Base-by-base conservation (phyloP, 1,284 basidiomycete genomes). In the Apiotrichum siamense region DNA sequence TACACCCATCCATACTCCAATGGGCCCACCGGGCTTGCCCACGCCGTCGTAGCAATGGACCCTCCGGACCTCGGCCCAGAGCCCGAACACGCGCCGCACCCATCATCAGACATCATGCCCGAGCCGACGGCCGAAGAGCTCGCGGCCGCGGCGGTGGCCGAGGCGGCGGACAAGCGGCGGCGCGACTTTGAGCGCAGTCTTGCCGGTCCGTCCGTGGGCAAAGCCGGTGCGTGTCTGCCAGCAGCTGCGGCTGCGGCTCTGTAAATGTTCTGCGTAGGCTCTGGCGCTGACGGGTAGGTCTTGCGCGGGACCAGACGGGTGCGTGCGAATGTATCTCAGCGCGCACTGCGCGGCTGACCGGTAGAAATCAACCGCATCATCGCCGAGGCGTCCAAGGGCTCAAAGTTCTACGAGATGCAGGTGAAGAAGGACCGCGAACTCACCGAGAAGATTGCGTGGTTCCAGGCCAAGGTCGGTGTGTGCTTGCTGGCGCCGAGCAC, bases 361-460 rank as follows among this genome's bases (percentile, higher is more conserved):
- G 3, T 52, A 61, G 73, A 74, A 46, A 59, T 76, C 47, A 74
- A 75, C 55, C 57, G 58, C 20, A 70, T 74, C 53, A 75, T 76
- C 11, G 72, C 69, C 18, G 72, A 75, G 44, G 72, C 73, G 7
- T 72, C 69, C 21, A 72, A 69, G 65, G 70, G 69, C 15, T 70
- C 69, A n/a, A 73, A 72, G 66, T 74, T 65, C 59, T 74, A 73
- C 56, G 52, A 63, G 31, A 68, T 70, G 52, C 72, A 76, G 47
- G 65, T 68, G 15, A 59, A 62, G 24, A 74, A 74, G 60, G 72
- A 75, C 53, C 52, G 63, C 44, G 67, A 68, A 47, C 59, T 74
- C n/a, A 70, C 62, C 6, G 59, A 63, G 47, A 72, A 72, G 61
- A 73, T 76, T 27, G 62, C 57, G 36, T 67, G 66, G 63, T 70